phyloP scores from a whole-genome alignment of 148 eudicot species.

The Cornus kousa region DNA sequence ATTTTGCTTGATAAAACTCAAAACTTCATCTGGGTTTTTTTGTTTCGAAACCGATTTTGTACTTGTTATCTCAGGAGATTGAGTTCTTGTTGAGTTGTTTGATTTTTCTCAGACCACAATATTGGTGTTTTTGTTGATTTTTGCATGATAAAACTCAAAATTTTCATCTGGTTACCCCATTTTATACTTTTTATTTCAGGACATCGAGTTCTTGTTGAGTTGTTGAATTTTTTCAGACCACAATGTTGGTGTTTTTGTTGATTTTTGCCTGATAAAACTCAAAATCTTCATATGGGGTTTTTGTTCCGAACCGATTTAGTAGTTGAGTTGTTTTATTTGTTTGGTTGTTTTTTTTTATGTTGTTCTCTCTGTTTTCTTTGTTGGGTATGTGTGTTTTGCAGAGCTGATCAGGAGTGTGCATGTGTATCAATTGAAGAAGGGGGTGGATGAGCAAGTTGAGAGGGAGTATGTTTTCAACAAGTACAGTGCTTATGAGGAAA shows the following conservation, averaged over 20 bases:
- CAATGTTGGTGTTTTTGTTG: background rate
- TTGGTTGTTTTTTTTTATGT: background rate
- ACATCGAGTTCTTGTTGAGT: background rate
- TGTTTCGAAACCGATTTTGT: too few species aligned
- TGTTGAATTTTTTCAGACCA: background rate
- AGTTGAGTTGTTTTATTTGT: background rate
- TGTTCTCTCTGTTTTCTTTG: background rate
- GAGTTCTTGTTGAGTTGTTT: background rate
- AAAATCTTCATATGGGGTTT: background rate
- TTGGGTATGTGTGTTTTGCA: background rate
- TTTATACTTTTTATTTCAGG: background rate
- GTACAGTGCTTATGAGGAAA: conserved; percentile 22
- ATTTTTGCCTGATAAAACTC: background rate
- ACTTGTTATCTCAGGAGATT: background rate
- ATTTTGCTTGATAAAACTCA: too few species aligned
- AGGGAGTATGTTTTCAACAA: conserved; percentile 24
- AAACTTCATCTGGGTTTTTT: too few species aligned
- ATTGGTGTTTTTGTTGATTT: background rate
- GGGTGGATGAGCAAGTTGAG: conserved; percentile 21
- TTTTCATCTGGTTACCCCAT: too few species aligned
- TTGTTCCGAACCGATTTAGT: background rate
- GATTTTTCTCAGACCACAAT: background rate
- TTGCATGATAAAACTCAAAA: background rate
- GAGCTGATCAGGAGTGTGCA: conserved; percentile 32
- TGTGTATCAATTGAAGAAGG: conserved; percentile 16